Conservation (phyloP, 2,329 filamentous ascomycete species). For the Hypoxylon sp. region DNA sequence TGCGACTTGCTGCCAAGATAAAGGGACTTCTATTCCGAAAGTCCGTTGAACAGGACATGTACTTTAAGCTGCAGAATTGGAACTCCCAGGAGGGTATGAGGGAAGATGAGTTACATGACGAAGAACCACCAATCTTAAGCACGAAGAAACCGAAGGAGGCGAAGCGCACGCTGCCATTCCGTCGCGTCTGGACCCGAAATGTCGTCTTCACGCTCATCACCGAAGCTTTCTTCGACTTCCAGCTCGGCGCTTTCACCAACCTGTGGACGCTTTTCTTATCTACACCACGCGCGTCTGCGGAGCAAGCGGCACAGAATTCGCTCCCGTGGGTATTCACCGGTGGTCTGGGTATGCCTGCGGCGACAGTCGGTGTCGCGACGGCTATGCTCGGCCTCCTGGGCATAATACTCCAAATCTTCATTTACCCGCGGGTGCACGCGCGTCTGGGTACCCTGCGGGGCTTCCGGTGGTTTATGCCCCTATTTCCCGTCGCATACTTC, state of each 20-base stretch:
- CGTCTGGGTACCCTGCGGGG: constrained; percentile 73
- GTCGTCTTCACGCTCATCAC: constrained; percentile 67
- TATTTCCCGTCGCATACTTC: constrained; percentile 76
- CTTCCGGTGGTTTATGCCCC: constrained; percentile 72
- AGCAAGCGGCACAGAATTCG: constrained; percentile 49
- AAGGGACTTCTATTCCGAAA: constrained; percentile 48
- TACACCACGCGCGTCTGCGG: constrained; percentile 64
- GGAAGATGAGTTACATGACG: constrained; percentile 28
- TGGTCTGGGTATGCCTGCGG: constrained; percentile 74
- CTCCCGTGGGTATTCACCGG: constrained; percentile 70
- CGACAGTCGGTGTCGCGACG: constrained; percentile 75
- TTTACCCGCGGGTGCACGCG: constrained; percentile 74
- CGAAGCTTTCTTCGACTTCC: constrained; percentile 77
- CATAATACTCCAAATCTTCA: constrained; percentile 74
- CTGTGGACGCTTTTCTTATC: constrained; percentile 78
- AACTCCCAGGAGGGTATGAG: constrained; percentile 23
- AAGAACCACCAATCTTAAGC: constrained; percentile 15
- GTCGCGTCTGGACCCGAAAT: constrained; percentile 61
- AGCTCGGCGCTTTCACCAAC: constrained; percentile 75
- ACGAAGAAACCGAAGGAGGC: constrained; percentile 51
- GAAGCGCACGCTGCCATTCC: constrained; percentile 52
- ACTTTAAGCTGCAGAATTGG: constrained; percentile 48
- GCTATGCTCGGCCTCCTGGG: constrained; percentile 77
- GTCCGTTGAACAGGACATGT: constrained; percentile 47
- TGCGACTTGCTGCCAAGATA: constrained; percentile 53